phyloP scores from a whole-genome alignment of 768 basidiomycete species.

The Pleurotus cornucopiae region DNA sequence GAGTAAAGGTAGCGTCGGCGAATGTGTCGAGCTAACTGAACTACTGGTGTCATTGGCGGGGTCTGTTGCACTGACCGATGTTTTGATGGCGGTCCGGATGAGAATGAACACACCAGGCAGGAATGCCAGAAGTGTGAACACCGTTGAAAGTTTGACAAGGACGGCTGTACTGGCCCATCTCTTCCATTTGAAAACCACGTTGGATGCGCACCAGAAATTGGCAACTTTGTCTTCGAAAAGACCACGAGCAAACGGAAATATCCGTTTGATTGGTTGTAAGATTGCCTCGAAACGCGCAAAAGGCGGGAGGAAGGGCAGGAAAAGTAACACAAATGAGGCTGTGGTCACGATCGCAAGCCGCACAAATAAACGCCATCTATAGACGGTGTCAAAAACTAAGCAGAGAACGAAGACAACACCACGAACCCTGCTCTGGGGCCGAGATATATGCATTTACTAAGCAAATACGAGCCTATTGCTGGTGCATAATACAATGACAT shows the following conservation, averaged over 20 bases:
- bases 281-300: constrained; percentile 48
- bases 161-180: constrained; percentile 38
- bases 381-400: not conserved
- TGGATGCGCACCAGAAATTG: constrained; percentile 95
- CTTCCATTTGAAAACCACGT: constrained; percentile 86
- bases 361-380: constrained; percentile 51
- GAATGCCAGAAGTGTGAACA: constrained; percentile 68
- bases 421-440: constrained; percentile 69
- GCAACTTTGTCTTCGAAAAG: constrained; percentile 96
- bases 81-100: constrained; percentile 29
- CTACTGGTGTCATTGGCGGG: constrained; percentile 8
- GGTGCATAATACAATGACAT: constrained; percentile 96
- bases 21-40: constrained; percentile 19
- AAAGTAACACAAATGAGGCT: constrained; percentile 62
- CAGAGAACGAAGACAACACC: not conserved
- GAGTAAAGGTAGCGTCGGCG: constrained; percentile 60
- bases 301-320: constrained; percentile 76
- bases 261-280: constrained; percentile 66
- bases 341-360: constrained; percentile 62
- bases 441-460: constrained; percentile 85
- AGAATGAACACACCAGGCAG: constrained; percentile 51
- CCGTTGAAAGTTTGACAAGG: constrained; percentile 64
- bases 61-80: constrained; percentile 7
- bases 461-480: constrained; percentile 83
- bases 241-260: constrained; percentile 90